Conservation (phyloP, 345 rosid species). For the Murraya paniculata region DNA sequence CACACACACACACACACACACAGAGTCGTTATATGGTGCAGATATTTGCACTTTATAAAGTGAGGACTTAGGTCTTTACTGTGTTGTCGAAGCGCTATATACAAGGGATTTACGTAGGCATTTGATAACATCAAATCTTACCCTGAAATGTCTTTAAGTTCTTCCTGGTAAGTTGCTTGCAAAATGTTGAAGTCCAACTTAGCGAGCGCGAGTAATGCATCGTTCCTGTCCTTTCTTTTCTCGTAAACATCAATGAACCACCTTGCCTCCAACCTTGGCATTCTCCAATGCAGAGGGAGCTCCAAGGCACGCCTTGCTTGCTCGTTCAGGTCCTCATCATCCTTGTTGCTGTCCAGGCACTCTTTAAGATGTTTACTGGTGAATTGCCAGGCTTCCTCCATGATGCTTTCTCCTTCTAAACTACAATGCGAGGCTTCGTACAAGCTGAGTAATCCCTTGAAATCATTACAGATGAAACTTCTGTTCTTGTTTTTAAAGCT, state of each 20-base stretch:
- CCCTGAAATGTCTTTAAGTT: conserved; percentile 18
- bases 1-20: too few species aligned
- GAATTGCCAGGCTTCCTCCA: conserved; percentile 16
- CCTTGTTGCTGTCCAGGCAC: not conserved
- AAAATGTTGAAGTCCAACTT: conserved; percentile 21
- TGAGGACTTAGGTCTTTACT: too few species aligned
- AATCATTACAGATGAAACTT: conserved; percentile 6
- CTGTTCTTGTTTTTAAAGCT: conserved; percentile 4
- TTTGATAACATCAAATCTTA: not conserved
- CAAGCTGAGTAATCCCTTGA: conserved; percentile 14
- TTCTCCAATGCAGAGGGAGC: conserved; percentile 19
- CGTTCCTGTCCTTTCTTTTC: conserved; percentile 4
- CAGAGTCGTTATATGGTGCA: too few species aligned
- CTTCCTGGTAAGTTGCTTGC: conserved; percentile 17
- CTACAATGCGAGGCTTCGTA: conserved; percentile 14
- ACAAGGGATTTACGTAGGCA: too few species aligned
- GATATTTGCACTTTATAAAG: too few species aligned
- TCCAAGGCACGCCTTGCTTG: conserved; percentile 17
- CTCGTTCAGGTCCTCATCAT: not conserved
- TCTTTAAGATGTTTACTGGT: not conserved
- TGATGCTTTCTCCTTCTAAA: conserved; percentile 4
- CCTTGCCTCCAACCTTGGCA: conserved; percentile 6
- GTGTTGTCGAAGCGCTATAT: too few species aligned
- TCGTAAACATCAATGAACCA: conserved; percentile 22
- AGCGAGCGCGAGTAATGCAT: conserved; percentile 16